Evolutionary conservation across 1,284 basidiomycete species (phyloP), one percentile per base, ranked within the genome.

Genomic region (Omphalotus olearius): DNA sequence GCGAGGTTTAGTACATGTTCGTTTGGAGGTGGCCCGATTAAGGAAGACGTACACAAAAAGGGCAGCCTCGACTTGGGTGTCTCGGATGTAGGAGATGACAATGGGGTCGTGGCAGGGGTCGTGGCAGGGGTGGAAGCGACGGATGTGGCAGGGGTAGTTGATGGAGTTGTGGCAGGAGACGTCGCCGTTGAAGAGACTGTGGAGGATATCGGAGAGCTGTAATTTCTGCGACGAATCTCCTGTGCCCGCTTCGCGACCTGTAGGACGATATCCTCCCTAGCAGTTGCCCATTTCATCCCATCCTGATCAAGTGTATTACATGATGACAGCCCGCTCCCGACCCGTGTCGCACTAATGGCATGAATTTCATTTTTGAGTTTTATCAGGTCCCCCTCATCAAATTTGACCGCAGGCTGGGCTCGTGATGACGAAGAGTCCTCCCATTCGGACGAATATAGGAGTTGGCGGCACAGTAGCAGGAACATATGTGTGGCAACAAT

Each of bases 401-500:
- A 65, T 60, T 65, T 70, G 47, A 62, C 62, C 36, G 54, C 60
- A 58, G 58, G 64, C 54, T 59, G 25, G 16, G 40, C 23, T 35
- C 20, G 46, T 10, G 66, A 46, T 25, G 52, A 28, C 28, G 56
- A 38, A 11, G 60, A 53, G 40, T 66, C 62, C 40, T 64, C 58
- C 45, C 65, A 59, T 49, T 73, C 68, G 13, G 54, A 52, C 44
- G 78, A 76, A 58, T 76, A 74, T 30, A 82, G 68, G 57, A 88
- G 79, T 63, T 92, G 89, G 45, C 89, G 82, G 66, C 85, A 92
- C 28, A 93, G 80, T 63, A 93, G 73, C 33, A 91, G 72, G 59
- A 92, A 80, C 81, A 92, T 86, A 70, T 88, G 89, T 48, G 91
- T 71, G 38, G 86, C 80, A 11, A 83, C 82, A 44, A 87, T 74